Percentiles rank a stretch among this genome's conserved stretches.
Conservation (phyloP, 352 stramenopile genomes). For the Globisporangium nunn region DNA sequence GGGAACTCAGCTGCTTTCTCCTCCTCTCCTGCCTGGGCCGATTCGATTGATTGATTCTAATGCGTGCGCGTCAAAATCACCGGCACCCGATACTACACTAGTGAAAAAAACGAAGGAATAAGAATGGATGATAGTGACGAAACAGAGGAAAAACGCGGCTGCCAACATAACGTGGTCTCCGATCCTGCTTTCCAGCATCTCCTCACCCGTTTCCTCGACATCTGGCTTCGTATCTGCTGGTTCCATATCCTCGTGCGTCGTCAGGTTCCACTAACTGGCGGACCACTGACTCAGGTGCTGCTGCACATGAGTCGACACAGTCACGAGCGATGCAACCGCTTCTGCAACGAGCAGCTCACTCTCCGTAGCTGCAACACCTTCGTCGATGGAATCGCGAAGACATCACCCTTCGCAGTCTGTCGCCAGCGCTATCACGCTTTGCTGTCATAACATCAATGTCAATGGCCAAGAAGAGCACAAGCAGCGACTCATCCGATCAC, state of each 20-base stretch:
- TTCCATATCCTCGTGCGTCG: too few species aligned
- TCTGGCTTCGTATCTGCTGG: not conserved
- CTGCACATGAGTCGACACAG: not conserved
- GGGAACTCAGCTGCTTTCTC: too few species aligned
- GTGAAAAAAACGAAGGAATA: too few species aligned
- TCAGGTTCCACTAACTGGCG: not conserved
- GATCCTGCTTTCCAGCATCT: not conserved
- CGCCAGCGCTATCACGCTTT: constrained; percentile 33
- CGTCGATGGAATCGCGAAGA: not conserved
- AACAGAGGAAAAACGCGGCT: too few species aligned
- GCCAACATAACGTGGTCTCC: not conserved
- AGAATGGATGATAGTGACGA: too few species aligned
- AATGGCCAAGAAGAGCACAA: not conserved
- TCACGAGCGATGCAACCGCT: not conserved
- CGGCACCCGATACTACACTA: too few species aligned
- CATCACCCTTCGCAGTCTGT: not conserved
- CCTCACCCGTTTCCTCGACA: not conserved
- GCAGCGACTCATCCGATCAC: not conserved
- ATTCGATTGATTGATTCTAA: too few species aligned
- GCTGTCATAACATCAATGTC: constrained; percentile 16
- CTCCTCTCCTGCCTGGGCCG: too few species aligned
- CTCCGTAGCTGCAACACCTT: not conserved
- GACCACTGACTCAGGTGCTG: not conserved
- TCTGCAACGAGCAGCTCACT: not conserved
- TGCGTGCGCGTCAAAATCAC: too few species aligned